phyloP scores from a whole-genome alignment of 352 stramenopile species.

The Globisporangium camurandrum region DNA sequence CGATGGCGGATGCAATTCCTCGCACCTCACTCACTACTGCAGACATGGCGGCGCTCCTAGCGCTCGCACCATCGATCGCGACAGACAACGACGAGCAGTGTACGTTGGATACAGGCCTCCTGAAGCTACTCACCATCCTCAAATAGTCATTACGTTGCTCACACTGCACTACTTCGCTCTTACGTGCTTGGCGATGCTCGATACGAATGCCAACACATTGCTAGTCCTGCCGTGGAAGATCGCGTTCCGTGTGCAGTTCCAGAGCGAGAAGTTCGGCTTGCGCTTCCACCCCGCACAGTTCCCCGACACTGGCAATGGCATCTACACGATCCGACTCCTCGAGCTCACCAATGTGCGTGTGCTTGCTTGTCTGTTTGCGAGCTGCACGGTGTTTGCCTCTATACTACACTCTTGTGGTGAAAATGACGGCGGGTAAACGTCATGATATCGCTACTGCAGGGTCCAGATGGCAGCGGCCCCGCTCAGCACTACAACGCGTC shows the following conservation, averaged over 20 bases:
- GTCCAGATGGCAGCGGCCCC: conserved; percentile 32
- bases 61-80: conserved; percentile 26
- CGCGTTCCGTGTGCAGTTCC: conserved; percentile 77
- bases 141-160: not conserved
- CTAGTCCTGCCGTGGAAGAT: conserved; percentile 76
- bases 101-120: conserved; percentile 14
- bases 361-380: too few species aligned
- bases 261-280: conserved; percentile 68
- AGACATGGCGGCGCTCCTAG: conserved; percentile 13
- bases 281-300: conserved; percentile 75
- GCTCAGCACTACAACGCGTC: conserved; percentile 67
- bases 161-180: too few species aligned
- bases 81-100: conserved; percentile 42
- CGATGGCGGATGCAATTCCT: too few species aligned
- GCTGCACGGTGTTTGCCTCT: too few species aligned
- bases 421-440: too few species aligned
- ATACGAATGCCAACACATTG: too few species aligned
- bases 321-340: conserved; percentile 74
- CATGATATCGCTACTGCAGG: conserved; percentile 6
- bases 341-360: conserved; percentile 61
- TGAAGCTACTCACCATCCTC: not conserved
- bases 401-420: too few species aligned
- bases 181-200: too few species aligned
- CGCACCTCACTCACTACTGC: conserved; percentile 8
- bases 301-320: conserved; percentile 75